Evolutionary conservation across 192 early-diverging fungal species (phyloP), one percentile per base, ranked within the genome.

Genomic region (Lobosporangium transversale): DNA sequence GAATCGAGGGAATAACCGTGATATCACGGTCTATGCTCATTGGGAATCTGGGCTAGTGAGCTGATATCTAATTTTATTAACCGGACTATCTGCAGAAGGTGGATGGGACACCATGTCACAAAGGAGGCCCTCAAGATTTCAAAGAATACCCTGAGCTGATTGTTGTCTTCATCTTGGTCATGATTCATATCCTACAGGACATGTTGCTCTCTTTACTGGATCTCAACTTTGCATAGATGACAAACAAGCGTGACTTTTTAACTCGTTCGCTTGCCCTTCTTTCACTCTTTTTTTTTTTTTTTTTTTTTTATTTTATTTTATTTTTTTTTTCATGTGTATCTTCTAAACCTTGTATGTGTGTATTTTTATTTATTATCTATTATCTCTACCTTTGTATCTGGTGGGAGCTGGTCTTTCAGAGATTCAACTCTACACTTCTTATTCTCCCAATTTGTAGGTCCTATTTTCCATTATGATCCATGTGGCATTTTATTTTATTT

Each of bases 161-260:
- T 15, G 78, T 89, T 0, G 89, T 81, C 2, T 84, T 90, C 79
- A 78, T 90, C 2, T 69, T 91, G 54, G 88, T 91, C 14, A 90
- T 88, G 70, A 81, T 91, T 17, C 91, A 93, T 32, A 88, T 93
- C 14, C 52, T 93, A 54, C 90, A 91, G 66, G 89, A 91, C 66
- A 90, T 91, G 56, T 51, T 91, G 9, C 81, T 91, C 47, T 87
- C 87, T 35, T 73, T 89, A 42, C 83, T 91, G 23, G 79, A 83
- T 30, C 80, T 91, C 18, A 80, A 86, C 59, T 89, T 76, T 76
- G 73, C 73, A 1, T 76, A 67, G 40, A 0, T 3, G n/a, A 5
- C 17, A 21, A n/a, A n/a, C n/a, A n/a, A n/a, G n/a, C n/a, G n/a
- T n/a, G n/a, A n/a, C n/a, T n/a, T n/a, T n/a, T n/a, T n/a, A n/a